Percentiles rank a stretch among this genome's conserved stretches.
Evolutionary conservation across 208 protist genomes (phyloP).

Genomic region (Leishmania martiniquensis): DNA sequence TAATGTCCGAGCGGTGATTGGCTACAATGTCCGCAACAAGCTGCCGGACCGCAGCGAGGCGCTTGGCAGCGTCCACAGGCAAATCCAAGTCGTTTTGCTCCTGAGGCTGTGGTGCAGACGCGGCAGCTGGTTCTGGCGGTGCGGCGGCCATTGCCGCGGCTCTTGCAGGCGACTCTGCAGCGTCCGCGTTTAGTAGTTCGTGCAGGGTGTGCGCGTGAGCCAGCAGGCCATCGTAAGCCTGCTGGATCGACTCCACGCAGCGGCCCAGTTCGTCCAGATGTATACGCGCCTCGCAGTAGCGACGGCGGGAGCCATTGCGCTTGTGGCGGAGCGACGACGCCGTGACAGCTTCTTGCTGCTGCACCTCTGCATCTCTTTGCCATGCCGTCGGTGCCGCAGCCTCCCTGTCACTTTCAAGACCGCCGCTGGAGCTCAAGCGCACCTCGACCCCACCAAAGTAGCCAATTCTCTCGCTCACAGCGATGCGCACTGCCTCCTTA

Average conservation of each 20-base stretch:
- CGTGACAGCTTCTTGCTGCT: background rate
- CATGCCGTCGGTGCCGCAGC: background rate
- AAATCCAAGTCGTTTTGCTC: background rate
- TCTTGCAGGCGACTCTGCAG: background rate
- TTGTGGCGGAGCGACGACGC: background rate
- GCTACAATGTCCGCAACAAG: conserved; percentile 37
- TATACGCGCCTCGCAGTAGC: conserved; percentile 27
- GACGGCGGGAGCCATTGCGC: background rate
- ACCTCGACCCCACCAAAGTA: conserved; percentile 68
- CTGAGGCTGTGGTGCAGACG: background rate
- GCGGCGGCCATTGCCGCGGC: background rate
- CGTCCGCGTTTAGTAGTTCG: conserved; percentile 30
- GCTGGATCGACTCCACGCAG: conserved; percentile 61
- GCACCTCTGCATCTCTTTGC: background rate
- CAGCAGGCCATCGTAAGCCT: conserved; percentile 57
- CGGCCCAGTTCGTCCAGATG: conserved; percentile 50
- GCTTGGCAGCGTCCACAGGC: conserved; percentile 9
- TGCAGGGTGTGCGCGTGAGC: conserved; percentile 41
- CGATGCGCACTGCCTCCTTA: conserved; percentile 61
- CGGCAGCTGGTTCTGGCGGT: background rate
- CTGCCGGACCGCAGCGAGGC: conserved; percentile 5
- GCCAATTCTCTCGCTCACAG: conserved; percentile 69
- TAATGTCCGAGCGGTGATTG: conserved; percentile 29
- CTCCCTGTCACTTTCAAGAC: conserved; percentile 1
- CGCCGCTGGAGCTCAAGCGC: conserved; percentile 26